These are phyloP conservation scores for Coemansia sp. DNA, from an alignment of 192 early-diverging fungal genomes.

Conservation along the genomic window DNA sequence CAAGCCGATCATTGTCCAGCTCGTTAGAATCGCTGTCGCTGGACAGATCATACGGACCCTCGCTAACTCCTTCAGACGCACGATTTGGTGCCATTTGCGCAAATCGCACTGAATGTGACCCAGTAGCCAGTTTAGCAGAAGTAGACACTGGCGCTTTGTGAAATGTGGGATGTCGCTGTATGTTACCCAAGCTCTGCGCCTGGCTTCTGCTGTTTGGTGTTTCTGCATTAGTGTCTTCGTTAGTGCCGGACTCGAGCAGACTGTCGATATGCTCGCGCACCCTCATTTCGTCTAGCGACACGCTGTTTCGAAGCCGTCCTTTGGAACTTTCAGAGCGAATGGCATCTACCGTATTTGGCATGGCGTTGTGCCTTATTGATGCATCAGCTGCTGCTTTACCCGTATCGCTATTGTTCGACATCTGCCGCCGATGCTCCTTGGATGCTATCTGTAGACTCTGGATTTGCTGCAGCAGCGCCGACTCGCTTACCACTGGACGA, in stretches of 20 bases:
- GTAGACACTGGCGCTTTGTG: background rate
- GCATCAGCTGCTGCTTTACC: no score
- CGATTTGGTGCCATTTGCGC: background rate
- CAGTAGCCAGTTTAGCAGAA: background rate
- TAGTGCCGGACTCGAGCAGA: background rate
- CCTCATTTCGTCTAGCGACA: slow-evolving; percentile 26
- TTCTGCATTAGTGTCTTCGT: background rate
- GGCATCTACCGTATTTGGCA: no score
- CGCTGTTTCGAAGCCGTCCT: slow-evolving; percentile 25
- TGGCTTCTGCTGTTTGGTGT: background rate
- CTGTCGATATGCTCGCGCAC: background rate
- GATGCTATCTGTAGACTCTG: background rate
- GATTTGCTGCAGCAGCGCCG: slow-evolving; percentile 21
- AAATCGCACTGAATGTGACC: background rate
- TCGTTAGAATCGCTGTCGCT: background rate
- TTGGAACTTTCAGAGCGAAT: background rate
- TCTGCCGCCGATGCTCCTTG: background rate
- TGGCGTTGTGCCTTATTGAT: background rate
- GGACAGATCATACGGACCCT: background rate
- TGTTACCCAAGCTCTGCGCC: background rate
- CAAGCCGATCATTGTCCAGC: background rate
- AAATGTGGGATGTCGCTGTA: slow-evolving; percentile 2
- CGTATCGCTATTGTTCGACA: background rate
- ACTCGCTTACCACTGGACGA: slow-evolving; percentile 23
- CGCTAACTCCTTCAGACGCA: background rate